Evolutionary conservation across 805 yeast genomes (phyloP), one percentile per base, ranked within the genome.

Genomic region (Pichia cabralensis): DNA sequence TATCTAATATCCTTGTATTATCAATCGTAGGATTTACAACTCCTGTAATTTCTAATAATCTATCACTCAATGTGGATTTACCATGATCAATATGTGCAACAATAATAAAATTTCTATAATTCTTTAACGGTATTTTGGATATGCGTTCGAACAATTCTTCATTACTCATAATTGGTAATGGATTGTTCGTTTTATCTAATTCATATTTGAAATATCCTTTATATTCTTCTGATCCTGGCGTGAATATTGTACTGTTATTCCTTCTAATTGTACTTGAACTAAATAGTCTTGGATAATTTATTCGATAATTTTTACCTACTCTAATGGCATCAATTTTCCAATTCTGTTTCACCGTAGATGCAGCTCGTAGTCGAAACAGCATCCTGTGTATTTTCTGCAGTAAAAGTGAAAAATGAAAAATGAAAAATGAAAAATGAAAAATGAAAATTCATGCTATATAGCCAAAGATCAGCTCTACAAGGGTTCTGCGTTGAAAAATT

Each of bases 41-140:
- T 0, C 92, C 89, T 0, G 97, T 92, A 29, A 84, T 56, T 49
- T 92, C 96, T 19, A 89, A 61, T 21, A 89, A 61, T 32, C 97
- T 63, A 53, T 89, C 98, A 43, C 95, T 80, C 15, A 89, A 58
- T 0, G 98, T 89, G 2, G 95, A 80, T 52, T 84, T 84, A 2
- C 82, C 82, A 40, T 64, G 69, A 53, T 88, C 96, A 16, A 89
- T 89, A 63, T 89, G 98, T 2, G 97, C 97, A 22, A 86, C 96
- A 39, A 89, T 88, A 40, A 94, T 83, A 57, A 92, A 89, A 56
- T 86, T 88, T 41, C 97, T 60, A 55, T 80, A 88, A 44, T 85
- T 73, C 38, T 76, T 79, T 18, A 82, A 67, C 5, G 97, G 97
- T 25, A 89, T 85, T 29, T 67, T 67, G n/a, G 71, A 64, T 38